Base-by-base conservation (phyloP, 768 basidiomycete genomes). In the Trametes maxima region DNA sequence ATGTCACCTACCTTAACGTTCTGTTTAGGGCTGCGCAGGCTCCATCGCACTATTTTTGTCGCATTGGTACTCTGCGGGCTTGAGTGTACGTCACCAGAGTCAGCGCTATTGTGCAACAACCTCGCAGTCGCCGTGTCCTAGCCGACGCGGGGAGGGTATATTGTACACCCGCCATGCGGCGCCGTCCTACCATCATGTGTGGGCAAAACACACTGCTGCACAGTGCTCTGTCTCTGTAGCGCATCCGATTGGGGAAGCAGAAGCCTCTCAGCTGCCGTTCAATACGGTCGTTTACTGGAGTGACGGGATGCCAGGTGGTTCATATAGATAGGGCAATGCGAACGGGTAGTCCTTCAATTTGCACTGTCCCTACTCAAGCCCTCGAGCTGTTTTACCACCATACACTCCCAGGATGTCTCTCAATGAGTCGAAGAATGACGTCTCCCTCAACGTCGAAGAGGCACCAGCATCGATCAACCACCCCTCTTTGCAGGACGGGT, bases 351-450 rank as follows among this genome's bases (percentile, higher is more conserved):
- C 12, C 10, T 22, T 24, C 11, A 22, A 13, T 37, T 46, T 28
- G 37, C 21, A 6, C 37, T 35, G 37, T 46, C 22, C 45, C 21
- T 42, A 46, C 56, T 21, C 56, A 36, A 8, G 22, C 46, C 28
- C 8, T 33, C 28, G 8, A 33, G 28, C 16, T 50, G 14, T 48
- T 37, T 51, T 14, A 35, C 36, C 21, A 46, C 55, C n/a, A 36
- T 42, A 57, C 39, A n/a, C 25, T n/a, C 28, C 51, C 44, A 25
- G 39, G 22, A 44, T 48, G 49, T 25, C 57, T 11, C 54, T 16
- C 28, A 54, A 22, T 6, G 62, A 63, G 17, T 17, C n/a, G 47
- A 63, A 63, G 62, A 46, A 59, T 33, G 57, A 48, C 8, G 47
- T 28, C 13, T 37, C 56, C 28, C 44, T 49, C 12, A 58, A 53